Base-by-base conservation (phyloP, 768 basidiomycete genomes). In the Aureoboletus auriporus region DNA sequence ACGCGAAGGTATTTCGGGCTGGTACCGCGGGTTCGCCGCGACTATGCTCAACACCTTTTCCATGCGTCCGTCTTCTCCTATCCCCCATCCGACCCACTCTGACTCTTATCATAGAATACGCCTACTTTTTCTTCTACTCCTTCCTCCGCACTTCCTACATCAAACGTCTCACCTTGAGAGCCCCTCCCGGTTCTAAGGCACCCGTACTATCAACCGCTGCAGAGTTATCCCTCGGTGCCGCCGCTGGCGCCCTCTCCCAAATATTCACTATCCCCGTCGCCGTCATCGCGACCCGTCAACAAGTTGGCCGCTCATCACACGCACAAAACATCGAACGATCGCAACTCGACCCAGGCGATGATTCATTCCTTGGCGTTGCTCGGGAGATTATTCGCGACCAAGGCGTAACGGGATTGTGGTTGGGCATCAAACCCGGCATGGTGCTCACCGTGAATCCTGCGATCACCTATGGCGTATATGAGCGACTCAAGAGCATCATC, bases 41-140 rank as follows among this genome's bases (percentile, higher is more conserved):
- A 97, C 90, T 36, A 98, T 98, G 95, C 72, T 98, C 57, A 97
- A 96, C 68, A 96, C 93, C 1, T 99, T 99, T 69, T 95, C 93
- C 33, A 89, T 88, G 83, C 93, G 95, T 93, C 62, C 36, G 51
- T 58, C 55, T 5, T 17, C 29, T 6, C 30, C 30, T 6, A 10
- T 3, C 31, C 4, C 38, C 39, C 33, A 33, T 20, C 28, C n/a
- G 29, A 42, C 29, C 13, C 52, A 29, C 20, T 40, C n/a, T 8
- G 26, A 29, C 16, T 38, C 23, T n/a, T 4, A 8, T 29, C 28
- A 10, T 53, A 96, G 94, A 96, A 82, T 97, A 94, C 63, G 95
- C 96, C 23, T 99, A 99, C 72, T 99, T 99, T 77, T 98, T 95
- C 78, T 98, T 96, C 74, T 97, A 98, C 67, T 89, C 93, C 17